Evolutionary conservation across 1,284 basidiomycete species (phyloP), one percentile per base, ranked within the genome.

Genomic region (Cryptococcus sp.): DNA sequence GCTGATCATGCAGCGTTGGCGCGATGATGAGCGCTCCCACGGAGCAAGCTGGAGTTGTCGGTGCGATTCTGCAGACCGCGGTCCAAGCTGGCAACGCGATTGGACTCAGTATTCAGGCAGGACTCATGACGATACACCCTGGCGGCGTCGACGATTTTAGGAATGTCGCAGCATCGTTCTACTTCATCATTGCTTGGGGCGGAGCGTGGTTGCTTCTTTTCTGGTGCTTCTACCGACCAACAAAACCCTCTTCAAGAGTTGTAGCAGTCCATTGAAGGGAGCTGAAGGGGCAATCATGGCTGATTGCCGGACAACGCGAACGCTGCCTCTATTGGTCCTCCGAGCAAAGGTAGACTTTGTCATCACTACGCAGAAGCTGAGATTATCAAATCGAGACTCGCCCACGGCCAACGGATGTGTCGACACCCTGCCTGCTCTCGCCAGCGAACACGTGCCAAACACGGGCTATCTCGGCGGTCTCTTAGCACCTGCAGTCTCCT

Each of bases 151-250:
- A 50, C 11, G 71, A 77, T 53, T 71, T 63, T 46, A 46, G 44
- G 40, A 76, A 77, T 47, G 62, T 73, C 49, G 58, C 70, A 41
- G 67, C 66, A 7, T 63, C 60, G 0, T 75, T 68, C 50, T 72
- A 69, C 47, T 77, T 78, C 61, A 61, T 70, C 51, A 55, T 75
- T 3, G 77, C 75, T 6, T 77, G 77, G 77, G 42, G 55, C n/a
- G 53, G 64, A 10, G 45, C 76, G 11, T 72, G 68, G 60, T 52
- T 73, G 38, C 55, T 74, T 39, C 57, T 54, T 15, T 74, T 77
- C 53, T 38, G 69, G 16, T 60, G 61, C 27, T 66, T 74, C 44
- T 75, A 68, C 63, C 67, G 54, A 42, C 52, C 47, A 20, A 17
- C 19, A n/a, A 51, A 46, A 4, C 8, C 13, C 8, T 5, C 31